Evolutionary conservation across 2,329 filamentous ascomycete genomes (phyloP).

Genomic region (Elsinoe batatas): DNA sequence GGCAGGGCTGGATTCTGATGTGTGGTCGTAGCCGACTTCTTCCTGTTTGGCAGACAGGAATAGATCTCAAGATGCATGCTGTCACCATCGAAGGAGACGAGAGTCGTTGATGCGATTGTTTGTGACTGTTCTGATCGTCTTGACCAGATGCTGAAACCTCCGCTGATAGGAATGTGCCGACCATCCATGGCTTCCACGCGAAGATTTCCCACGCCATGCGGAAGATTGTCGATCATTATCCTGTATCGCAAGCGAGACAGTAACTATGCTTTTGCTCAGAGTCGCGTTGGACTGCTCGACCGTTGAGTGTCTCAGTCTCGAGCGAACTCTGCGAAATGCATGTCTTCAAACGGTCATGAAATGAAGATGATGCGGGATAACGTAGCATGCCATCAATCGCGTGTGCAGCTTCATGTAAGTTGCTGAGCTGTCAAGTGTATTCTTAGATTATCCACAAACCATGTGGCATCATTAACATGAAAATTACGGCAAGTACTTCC

Average conservation of each 20-base stretch:
- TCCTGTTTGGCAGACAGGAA: too few relatives aligned
- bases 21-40: too few relatives aligned
- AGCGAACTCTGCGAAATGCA: conserved; percentile 1
- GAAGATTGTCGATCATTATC: conserved; percentile 2
- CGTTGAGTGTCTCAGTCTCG: conserved; percentile 10
- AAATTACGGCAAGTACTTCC: neutral
- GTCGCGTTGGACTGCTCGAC: neutral
- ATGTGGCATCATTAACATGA: conserved; percentile 5
- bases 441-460: conserved; percentile 5
- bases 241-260: conserved; percentile 6
- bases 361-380: neutral
- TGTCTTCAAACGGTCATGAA: neutral
- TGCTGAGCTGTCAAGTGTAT: conserved; percentile 10
- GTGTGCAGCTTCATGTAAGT: neutral
- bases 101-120: neutral
- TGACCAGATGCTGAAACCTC: neutral
- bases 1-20: too few relatives aligned
- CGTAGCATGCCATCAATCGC: neutral
- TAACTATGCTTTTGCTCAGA: neutral
- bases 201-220: conserved; percentile 1
- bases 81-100: neutral
- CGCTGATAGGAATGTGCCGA: conserved; percentile 2
- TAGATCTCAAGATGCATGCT: conserved; percentile 1
- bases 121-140: neutral
- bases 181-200: neutral